phyloP scores from a whole-genome alignment of 2,329 filamentous ascomycete species.

The Davidsoniella neocaledoniae region DNA sequence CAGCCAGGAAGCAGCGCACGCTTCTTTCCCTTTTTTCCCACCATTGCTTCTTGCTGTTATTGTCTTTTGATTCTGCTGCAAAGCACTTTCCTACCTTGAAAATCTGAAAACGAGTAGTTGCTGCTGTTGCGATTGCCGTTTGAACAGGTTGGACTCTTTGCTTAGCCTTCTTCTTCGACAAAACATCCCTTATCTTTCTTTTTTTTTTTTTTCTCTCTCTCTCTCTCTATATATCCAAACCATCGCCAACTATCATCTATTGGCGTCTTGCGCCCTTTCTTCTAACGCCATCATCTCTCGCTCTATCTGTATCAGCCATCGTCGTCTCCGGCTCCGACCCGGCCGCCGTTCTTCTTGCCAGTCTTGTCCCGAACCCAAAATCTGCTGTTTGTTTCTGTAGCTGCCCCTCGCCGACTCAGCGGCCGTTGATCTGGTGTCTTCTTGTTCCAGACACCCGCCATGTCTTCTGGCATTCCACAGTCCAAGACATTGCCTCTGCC shows the following conservation, averaged over 20 bases:
- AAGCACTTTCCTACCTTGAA: background rate
- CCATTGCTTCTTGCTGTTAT: background rate
- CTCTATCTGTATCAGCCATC: background rate
- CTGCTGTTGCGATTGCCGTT: background rate
- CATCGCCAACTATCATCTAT: background rate
- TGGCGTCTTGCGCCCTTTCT: background rate
- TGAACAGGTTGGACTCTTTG: background rate
- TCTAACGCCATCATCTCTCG: background rate
- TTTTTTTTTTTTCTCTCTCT: background rate
- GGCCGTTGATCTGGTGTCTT: background rate
- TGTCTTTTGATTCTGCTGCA: background rate
- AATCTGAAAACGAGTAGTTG: background rate
- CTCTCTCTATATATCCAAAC: background rate
- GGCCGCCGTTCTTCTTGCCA: background rate
- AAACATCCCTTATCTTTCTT: background rate
- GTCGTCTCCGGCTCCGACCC: background rate
- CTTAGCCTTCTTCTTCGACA: background rate
- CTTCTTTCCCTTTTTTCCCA: background rate
- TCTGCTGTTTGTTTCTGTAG: background rate
- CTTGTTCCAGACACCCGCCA: background rate
- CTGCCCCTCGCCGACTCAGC: background rate
- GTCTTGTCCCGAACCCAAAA: background rate
- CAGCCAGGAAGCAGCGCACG: background rate
- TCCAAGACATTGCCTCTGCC: slow-evolving; percentile 7
- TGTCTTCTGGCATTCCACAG: slow-evolving; percentile 3